Conservation (phyloP, 306 rosid genomes). For the Malus fusca region DNA sequence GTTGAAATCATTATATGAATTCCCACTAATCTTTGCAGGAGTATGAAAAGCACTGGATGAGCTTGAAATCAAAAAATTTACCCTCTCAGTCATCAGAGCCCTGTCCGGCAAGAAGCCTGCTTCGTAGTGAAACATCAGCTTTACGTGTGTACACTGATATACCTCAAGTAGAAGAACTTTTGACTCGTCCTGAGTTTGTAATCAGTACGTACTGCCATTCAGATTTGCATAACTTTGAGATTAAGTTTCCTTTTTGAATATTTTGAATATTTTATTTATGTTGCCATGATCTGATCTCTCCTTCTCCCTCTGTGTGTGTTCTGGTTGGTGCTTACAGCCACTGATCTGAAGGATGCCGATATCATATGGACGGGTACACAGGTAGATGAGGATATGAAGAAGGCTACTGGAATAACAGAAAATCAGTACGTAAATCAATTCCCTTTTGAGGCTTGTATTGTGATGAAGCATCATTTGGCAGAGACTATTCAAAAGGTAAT, state of each 20-base stretch:
- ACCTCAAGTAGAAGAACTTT: constrained; percentile 79
- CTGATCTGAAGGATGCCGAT: constrained; percentile 78
- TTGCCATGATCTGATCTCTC: constrained; percentile 19
- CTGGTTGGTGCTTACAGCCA: constrained; percentile 39
- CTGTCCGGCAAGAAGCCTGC: constrained; percentile 28
- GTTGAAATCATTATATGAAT: constrained; percentile 15
- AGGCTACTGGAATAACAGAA: constrained; percentile 69
- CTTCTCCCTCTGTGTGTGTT: not conserved
- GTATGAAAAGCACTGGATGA: constrained; percentile 49
- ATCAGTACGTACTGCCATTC: constrained; percentile 49
- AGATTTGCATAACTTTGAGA: not conserved
- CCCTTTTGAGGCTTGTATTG: constrained; percentile 92
- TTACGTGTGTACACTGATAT: constrained; percentile 73
- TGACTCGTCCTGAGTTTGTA: constrained; percentile 64
- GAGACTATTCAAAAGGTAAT: constrained; percentile 84
- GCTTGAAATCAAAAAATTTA: constrained; percentile 31
- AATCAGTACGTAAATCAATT: constrained; percentile 78
- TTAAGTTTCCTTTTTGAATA: not conserved
- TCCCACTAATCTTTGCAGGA: constrained; percentile 43
- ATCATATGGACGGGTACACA: constrained; percentile 84
- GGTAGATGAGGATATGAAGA: constrained; percentile 80
- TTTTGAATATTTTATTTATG: not conserved
- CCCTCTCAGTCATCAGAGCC: constrained; percentile 14
- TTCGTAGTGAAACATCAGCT: constrained; percentile 26
- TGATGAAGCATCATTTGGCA: constrained; percentile 96